Evolutionary conservation across 139 green algal genomes (phyloP).

Genomic region (Chlamydomonas asymmetrica): DNA sequence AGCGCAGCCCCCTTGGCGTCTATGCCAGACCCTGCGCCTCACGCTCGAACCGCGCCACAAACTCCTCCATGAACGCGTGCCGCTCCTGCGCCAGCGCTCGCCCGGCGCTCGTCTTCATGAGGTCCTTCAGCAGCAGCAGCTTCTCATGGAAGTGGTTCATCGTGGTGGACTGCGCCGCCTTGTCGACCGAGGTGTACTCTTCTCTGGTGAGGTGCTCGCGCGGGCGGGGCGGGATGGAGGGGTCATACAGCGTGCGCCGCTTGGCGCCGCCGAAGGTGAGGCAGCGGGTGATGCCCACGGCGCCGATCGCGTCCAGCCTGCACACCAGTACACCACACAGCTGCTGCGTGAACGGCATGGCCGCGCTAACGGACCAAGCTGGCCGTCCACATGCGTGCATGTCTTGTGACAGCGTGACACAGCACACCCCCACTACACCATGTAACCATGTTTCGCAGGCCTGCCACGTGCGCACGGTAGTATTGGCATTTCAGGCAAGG

Average conservation of each 20-base stretch:
- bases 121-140: slow-evolving; percentile 70
- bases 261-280: slow-evolving; percentile 72
- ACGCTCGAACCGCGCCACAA: slow-evolving; percentile 56
- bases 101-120: slow-evolving; percentile 72
- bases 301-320: slow-evolving; percentile 81
- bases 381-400: not conserved
- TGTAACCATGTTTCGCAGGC: not conserved
- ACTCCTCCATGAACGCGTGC: slow-evolving; percentile 69
- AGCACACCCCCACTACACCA: not conserved
- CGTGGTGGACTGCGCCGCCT: slow-evolving; percentile 62
- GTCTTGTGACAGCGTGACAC: not conserved
- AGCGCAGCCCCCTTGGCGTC: too few relatives aligned
- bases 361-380: not conserved
- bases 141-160: slow-evolving; percentile 87
- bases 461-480: not conserved
- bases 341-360: not conserved
- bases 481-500: too few relatives aligned
- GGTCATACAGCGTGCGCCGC: slow-evolving; percentile 63
- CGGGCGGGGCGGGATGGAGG: slow-evolving; percentile 41
- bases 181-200: slow-evolving; percentile 54
- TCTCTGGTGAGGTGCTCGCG: slow-evolving; percentile 50
- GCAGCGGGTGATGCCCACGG: slow-evolving; percentile 80
- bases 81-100: slow-evolving; percentile 45
- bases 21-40: slow-evolving; percentile 57
- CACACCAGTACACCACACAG: not conserved